Percentiles rank a stretch among this genome's conserved stretches.
Evolutionary conservation across 2,329 filamentous ascomycete species (phyloP).

Genomic region (Pseudogymnoascus sp.): DNA sequence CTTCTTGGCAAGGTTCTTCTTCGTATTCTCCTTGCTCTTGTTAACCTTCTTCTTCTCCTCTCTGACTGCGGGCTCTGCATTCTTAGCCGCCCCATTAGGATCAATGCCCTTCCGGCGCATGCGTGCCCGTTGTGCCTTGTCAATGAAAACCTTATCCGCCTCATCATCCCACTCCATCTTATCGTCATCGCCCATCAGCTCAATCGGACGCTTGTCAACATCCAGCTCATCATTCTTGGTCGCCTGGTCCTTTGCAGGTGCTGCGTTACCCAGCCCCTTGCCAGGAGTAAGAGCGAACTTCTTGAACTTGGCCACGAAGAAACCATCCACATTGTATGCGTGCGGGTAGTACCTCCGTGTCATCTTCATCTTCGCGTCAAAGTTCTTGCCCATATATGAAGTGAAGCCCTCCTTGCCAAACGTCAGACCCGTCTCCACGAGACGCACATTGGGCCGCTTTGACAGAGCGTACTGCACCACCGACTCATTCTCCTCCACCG

Average conservation of each 20-base stretch:
- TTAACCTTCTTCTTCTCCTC: slow-evolving; percentile 22
- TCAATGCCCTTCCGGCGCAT: slow-evolving; percentile 67
- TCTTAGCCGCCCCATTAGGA: slow-evolving; percentile 33
- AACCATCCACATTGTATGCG: slow-evolving; percentile 91
- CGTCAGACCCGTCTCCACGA: slow-evolving; percentile 81
- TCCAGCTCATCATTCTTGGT: slow-evolving; percentile 38
- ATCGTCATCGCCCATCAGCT: slow-evolving; percentile 36
- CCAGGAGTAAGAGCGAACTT: slow-evolving; percentile 73
- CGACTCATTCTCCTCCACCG: slow-evolving; percentile 85
- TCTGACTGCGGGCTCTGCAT: slow-evolving; percentile 9
- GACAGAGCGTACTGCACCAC: slow-evolving; percentile 90
- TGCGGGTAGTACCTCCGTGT: slow-evolving; percentile 85
- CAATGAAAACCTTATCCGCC: slow-evolving; percentile 62
- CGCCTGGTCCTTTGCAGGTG: slow-evolving; percentile 23
- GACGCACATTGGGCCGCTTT: slow-evolving; percentile 84
- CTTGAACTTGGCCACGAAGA: slow-evolving; percentile 96
- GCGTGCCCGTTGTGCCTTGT: slow-evolving; percentile 62
- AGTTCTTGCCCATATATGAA: slow-evolving; percentile 81
- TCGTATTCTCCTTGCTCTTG: slow-evolving; percentile 17
- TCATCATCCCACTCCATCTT: slow-evolving; percentile 71
- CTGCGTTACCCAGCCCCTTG: slow-evolving; percentile 26
- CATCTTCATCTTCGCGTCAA: slow-evolving; percentile 74
- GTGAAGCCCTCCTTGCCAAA: slow-evolving; percentile 93
- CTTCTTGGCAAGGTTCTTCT: slow-evolving; percentile 11
- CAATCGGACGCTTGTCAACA: slow-evolving; percentile 62